phyloP scores from a whole-genome alignment of 2,329 filamentous ascomycete species.

The Pseudogymnoascus verrucosus region DNA sequence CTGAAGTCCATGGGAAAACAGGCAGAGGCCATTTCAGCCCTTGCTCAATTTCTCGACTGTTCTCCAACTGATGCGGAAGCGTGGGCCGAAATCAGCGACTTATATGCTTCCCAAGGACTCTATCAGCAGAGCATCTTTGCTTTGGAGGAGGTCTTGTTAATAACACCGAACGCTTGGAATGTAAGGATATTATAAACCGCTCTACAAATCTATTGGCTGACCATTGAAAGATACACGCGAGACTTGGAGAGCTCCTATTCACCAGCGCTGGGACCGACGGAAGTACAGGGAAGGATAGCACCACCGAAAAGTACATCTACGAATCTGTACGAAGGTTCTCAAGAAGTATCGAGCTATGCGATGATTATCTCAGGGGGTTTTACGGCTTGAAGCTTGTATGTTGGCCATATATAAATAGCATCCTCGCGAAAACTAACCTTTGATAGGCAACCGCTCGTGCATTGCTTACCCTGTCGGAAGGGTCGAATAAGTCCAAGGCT shows the following conservation, averaged over 20 bases:
- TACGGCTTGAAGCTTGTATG: slow-evolving; percentile 80
- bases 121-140: slow-evolving; percentile 80
- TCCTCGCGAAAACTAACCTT: slow-evolving; percentile 13
- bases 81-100: slow-evolving; percentile 84
- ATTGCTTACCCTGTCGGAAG: slow-evolving; percentile 12
- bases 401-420: background rate
- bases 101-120: slow-evolving; percentile 73
- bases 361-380: slow-evolving; percentile 84
- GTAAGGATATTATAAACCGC: slow-evolving; percentile 40
- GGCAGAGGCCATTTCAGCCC: slow-evolving; percentile 63
- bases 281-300: slow-evolving; percentile 31
- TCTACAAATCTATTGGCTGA: slow-evolving; percentile 24
- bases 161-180: slow-evolving; percentile 92
- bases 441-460: slow-evolving; percentile 27
- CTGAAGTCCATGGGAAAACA: slow-evolving; percentile 64
- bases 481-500: background rate
- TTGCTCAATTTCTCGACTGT: slow-evolving; percentile 70
- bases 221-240: slow-evolving; percentile 66
- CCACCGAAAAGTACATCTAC: slow-evolving; percentile 45
- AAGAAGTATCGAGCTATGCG: slow-evolving; percentile 86
- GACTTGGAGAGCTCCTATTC: slow-evolving; percentile 74
- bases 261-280: slow-evolving; percentile 49
- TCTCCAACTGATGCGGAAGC: slow-evolving; percentile 86
- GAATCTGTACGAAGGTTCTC: slow-evolving; percentile 80
- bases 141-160: slow-evolving; percentile 80